Conservation (phyloP, 805 yeast genomes). For the Diddensiella transvaalensis region DNA sequence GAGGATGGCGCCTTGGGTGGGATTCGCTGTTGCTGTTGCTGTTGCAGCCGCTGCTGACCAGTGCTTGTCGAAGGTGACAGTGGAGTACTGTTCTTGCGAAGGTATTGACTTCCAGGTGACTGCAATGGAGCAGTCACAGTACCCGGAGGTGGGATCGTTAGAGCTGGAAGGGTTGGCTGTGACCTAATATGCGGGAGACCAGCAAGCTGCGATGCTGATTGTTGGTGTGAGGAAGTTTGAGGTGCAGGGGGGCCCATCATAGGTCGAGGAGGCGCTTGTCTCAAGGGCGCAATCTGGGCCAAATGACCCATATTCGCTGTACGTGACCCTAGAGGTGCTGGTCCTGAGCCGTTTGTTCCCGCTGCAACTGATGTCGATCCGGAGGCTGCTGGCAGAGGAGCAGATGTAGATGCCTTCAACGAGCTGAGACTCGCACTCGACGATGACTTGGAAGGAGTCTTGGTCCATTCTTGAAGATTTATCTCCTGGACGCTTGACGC, state of each 20-base stretch:
- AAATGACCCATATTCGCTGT: constrained; percentile 23
- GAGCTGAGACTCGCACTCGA: constrained; percentile 11
- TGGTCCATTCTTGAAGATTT: constrained; percentile 26
- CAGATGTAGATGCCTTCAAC: constrained; percentile 4
- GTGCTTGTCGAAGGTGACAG: background rate
- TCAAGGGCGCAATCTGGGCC: constrained; percentile 26
- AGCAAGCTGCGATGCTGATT: constrained; percentile 1
- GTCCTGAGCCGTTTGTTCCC: no score
- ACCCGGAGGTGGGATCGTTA: constrained; percentile 2
- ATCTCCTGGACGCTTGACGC: constrained; percentile 10
- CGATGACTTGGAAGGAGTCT: constrained; percentile 18
- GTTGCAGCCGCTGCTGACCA: constrained; percentile 1
- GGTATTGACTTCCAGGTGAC: background rate
- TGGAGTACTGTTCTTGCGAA: background rate
- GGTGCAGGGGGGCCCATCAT: constrained; percentile 5
- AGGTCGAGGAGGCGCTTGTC: constrained; percentile 23
- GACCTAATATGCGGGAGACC: constrained; percentile 2
- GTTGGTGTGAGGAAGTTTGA: constrained; percentile 2
- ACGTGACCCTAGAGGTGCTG: constrained; percentile 14
- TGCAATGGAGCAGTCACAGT: constrained; percentile 3
- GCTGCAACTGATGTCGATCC: background rate
- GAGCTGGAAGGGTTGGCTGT: constrained; percentile 1
- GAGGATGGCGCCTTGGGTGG: background rate
- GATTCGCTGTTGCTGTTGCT: constrained; percentile 3
- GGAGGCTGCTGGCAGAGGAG: background rate